Base-by-base conservation (phyloP, 768 basidiomycete genomes). In the Podaxis pistillaris region DNA sequence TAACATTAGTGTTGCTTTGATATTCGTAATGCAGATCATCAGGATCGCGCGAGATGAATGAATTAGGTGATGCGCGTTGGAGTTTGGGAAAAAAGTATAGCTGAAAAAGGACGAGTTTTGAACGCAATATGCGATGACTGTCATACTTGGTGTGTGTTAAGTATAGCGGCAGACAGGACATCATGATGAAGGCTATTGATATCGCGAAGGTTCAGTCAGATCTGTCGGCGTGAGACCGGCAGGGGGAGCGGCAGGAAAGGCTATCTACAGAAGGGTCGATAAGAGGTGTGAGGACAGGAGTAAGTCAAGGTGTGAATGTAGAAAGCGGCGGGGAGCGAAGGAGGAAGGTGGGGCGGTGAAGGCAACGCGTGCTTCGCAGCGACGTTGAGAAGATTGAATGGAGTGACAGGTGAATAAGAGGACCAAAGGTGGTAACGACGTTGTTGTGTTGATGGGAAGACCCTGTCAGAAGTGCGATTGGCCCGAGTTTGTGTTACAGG, bases 401-500 rank as follows among this genome's bases (percentile, higher is more conserved):
- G 51, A 17, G 51, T 28, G 52, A 30, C 28, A 54, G 28, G 33
- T 26, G 8, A 33, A 33, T 12, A 33, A 17, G 52, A 33, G 33
- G 33, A 33, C 51, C 36, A 36, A 55, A 55, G 33, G 37, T n/a
- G 53, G 53, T 38, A 55, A 37, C 8, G 17, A 19, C 13, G 52
- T 12, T 30, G 52, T 33, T 17, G 54, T 17, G 37, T 56, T 56
- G 54, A 56, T 56, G 54, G 54, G 33, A 22, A 55, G 53, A 55
- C 53, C 53, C 53, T 55, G 53, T 19, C 15, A 36, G 33, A 55
- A 53, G 51, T 36, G 30, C 26, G n/a, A 55, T 55, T 55, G 36
- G 53, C n/a, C 53, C 53, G 54, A 40, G 54, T 56, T 53, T 53
- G 30, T 44, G 51, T 53, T 40, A 17, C 52, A 26, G 54, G 19